phyloP scores from a whole-genome alignment of 805 yeast genomes.

The Ogataea salicorniae region DNA sequence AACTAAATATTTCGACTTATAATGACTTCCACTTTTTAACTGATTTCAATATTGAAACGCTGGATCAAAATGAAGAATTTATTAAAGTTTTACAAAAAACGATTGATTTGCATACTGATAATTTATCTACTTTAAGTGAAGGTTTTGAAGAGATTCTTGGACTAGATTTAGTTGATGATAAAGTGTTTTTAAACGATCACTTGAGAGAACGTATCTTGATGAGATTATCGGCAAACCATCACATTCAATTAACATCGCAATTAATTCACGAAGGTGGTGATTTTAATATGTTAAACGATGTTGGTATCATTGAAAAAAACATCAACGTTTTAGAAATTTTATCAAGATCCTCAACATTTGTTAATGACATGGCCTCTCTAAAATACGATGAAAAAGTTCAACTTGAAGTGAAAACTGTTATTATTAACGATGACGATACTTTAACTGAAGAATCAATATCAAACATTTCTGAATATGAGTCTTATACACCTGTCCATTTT shows the following conservation, averaged over 20 bases:
- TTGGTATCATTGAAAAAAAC: slow-evolving; percentile 64
- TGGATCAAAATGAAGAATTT: slow-evolving; percentile 51
- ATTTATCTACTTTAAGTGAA: slow-evolving; percentile 71
- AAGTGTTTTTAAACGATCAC: slow-evolving; percentile 63
- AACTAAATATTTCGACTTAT: slow-evolving; percentile 14
- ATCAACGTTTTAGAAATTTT: slow-evolving; percentile 61
- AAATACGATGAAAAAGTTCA: slow-evolving; percentile 76
- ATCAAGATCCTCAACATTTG: slow-evolving; percentile 62
- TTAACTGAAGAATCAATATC: slow-evolving; percentile 29
- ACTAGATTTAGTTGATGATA: slow-evolving; percentile 22
- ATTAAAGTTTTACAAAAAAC: slow-evolving; percentile 50
- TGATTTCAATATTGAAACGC: slow-evolving; percentile 35
- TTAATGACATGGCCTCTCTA: slow-evolving; percentile 75
- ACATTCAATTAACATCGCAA: slow-evolving; percentile 52
- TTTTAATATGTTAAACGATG: slow-evolving; percentile 36
- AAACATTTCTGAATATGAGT: slow-evolving; percentile 22
- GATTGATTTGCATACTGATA: slow-evolving; percentile 76
- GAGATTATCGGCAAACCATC: slow-evolving; percentile 84
- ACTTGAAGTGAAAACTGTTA: slow-evolving; percentile 44
- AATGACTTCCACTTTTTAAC: slow-evolving; percentile 17
- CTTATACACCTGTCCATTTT: slow-evolving; percentile 38
- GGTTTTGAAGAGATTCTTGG: slow-evolving; percentile 65
- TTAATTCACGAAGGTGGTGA: slow-evolving; percentile 33
- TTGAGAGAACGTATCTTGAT: slow-evolving; percentile 80
- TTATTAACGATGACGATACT: slow-evolving; percentile 26